A percentile compares a stretch with the other conserved stretches of the same genome.
Evolutionary conservation across 768 basidiomycete genomes (phyloP).

Genomic region (Galerina marginata): DNA sequence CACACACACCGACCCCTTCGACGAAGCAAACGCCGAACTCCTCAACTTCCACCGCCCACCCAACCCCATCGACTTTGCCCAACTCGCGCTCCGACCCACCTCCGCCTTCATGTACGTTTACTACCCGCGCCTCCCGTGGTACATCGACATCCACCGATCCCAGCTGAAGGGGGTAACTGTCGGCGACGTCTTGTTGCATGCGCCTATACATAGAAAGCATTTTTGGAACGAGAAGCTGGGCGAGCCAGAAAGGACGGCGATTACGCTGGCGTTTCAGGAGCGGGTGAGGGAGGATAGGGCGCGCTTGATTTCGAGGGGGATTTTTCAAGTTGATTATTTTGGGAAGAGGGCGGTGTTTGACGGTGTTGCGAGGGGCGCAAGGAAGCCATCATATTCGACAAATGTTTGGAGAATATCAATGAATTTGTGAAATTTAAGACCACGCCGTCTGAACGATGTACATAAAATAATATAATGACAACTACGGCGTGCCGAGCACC

Average conservation of each 20-base stretch:
- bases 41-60: conserved; percentile 47
- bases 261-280: conserved; percentile 49
- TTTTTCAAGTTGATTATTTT: conserved; percentile 66
- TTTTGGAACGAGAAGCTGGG: conserved; percentile 64
- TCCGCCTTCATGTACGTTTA: conserved; percentile 56
- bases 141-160: conserved; percentile 57
- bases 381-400: too few species aligned
- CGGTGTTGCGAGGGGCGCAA: conserved; percentile 55
- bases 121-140: conserved; percentile 68
- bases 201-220: conserved; percentile 54
- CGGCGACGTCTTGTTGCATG: conserved; percentile 56
- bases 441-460: too few species aligned
- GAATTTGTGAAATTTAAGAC: too few species aligned
- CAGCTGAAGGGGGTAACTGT: conserved; percentile 62
- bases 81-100: conserved; percentile 58
- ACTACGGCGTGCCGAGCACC: too few species aligned
- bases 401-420: too few species aligned
- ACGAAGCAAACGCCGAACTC: conserved; percentile 44
- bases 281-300: conserved; percentile 29
- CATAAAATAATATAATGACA: too few species aligned
- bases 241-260: conserved; percentile 45
- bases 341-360: conserved; percentile 55
- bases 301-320: conserved; percentile 44
- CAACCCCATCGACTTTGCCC: conserved; percentile 56
- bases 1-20: conserved; percentile 47